Conservation (phyloP, 305 asterid genomes). For the Salvia sclarea region DNA sequence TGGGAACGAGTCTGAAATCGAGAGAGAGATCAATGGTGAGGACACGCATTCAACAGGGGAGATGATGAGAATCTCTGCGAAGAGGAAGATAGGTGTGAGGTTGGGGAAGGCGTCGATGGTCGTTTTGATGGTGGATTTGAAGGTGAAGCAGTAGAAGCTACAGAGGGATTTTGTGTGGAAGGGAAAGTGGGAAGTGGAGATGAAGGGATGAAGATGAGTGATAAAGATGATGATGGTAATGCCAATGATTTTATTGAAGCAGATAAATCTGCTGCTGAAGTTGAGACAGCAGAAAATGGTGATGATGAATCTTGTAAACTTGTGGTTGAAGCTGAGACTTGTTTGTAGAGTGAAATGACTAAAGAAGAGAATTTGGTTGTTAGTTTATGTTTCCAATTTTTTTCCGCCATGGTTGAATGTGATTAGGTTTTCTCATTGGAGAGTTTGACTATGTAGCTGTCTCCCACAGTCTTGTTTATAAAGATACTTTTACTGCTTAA, state of each 20-base stretch:
- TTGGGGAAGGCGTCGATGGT: conserved; percentile 14
- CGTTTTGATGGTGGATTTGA: conserved; percentile 22
- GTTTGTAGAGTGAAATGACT: conserved; percentile 15
- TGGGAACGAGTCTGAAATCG: conserved; percentile 68
- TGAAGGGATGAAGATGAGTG: conserved; percentile 21
- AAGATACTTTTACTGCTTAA: not conserved
- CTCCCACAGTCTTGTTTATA: not conserved
- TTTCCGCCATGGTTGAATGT: not conserved
- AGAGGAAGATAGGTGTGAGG: conserved; percentile 37
- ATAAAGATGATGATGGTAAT: not conserved
- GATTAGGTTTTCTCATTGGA: not conserved
- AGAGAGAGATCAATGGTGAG: conserved; percentile 59
- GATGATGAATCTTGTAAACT: conserved; percentile 18
- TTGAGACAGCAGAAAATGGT: conserved; percentile 20
- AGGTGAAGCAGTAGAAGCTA: conserved; percentile 24
- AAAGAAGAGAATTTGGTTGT: conserved; percentile 8
- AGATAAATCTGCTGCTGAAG: conserved; percentile 23
- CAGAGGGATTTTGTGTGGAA: conserved; percentile 21
- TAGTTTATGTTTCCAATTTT: not conserved
- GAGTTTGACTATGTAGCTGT: not conserved
- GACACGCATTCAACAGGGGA: conserved; percentile 57
- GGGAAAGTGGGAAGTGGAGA: conserved; percentile 20
- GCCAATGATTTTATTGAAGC: not conserved
- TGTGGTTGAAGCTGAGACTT: conserved; percentile 19
- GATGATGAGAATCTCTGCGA: conserved; percentile 43